phyloP scores from a whole-genome alignment of 805 yeast genomes.

The Lachancea lanzarotensis region DNA sequence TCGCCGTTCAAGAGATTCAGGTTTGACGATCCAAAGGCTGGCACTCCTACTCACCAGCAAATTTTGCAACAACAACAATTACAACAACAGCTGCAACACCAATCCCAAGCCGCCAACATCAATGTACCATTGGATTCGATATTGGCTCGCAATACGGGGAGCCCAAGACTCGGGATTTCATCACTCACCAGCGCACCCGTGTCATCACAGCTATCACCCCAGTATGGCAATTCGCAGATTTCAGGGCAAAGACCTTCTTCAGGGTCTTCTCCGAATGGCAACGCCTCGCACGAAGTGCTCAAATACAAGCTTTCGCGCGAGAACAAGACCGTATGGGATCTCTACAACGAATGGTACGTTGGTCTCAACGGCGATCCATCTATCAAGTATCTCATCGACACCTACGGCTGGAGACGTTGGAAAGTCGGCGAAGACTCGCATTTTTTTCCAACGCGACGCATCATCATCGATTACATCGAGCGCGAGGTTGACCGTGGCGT shows the following conservation, averaged over 20 bases:
- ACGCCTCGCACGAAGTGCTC: constrained; percentile 16
- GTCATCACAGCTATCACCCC: constrained; percentile 7
- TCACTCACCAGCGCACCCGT: constrained; percentile 6
- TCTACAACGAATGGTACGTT: constrained; percentile 34
- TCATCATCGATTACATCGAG: constrained; percentile 35
- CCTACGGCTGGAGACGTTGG: constrained; percentile 35
- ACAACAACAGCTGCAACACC: constrained; percentile 2
- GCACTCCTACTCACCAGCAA: not conserved
- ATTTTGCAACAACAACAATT: not conserved
- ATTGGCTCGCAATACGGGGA: constrained; percentile 22
- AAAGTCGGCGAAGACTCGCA: constrained; percentile 35
- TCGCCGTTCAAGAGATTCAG: constrained; percentile 9
- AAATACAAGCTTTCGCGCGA: constrained; percentile 34
- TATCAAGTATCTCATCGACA: constrained; percentile 28
- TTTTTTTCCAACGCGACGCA: constrained; percentile 34
- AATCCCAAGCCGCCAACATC: not conserved
- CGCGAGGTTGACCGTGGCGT: constrained; percentile 32
- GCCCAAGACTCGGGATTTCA: constrained; percentile 15
- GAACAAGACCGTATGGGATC: constrained; percentile 34
- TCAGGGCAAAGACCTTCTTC: not conserved
- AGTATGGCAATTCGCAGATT: constrained; percentile 8
- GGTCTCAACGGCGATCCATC: constrained; percentile 32
- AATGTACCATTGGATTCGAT: constrained; percentile 27
- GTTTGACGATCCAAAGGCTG: constrained; percentile 7
- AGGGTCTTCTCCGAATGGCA: constrained; percentile 16